These are phyloP conservation scores for Penicillium lagena DNA, from an alignment of 495 filamentous ascomycete species.

Conservation along the genomic window DNA sequence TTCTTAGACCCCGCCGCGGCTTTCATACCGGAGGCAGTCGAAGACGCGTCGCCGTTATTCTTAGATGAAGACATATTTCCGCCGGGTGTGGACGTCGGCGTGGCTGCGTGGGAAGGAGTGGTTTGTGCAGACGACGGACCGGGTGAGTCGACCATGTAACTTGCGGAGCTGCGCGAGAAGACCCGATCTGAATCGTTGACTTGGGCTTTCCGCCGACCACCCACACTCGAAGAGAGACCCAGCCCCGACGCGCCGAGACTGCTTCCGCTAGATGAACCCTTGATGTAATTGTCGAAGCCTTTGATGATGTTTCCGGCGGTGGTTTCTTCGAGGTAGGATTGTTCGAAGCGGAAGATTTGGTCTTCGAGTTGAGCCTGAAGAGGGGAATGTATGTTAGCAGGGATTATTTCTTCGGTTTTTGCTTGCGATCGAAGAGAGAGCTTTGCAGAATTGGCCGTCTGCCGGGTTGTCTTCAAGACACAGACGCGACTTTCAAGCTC, in stretches of 20 bases:
- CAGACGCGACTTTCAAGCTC: background rate
- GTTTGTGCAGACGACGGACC: constrained; percentile 41
- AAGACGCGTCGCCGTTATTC: constrained; percentile 18
- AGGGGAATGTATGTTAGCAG: background rate
- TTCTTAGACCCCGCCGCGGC: constrained; percentile 8
- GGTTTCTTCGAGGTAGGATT: constrained; percentile 85
- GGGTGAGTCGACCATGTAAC: constrained; percentile 46
- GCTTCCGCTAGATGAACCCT: constrained; percentile 53
- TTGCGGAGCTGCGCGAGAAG: constrained; percentile 45
- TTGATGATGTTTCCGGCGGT: constrained; percentile 90
- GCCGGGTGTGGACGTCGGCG: constrained; percentile 37
- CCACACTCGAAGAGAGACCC: constrained; percentile 37
- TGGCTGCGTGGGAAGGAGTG: constrained; percentile 45
- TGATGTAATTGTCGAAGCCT: constrained; percentile 97
- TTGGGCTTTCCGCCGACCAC: constrained; percentile 38
- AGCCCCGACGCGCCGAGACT: constrained; percentile 26
- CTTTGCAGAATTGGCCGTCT: no score
- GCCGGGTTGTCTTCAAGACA: no score
- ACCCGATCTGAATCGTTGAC: constrained; percentile 45
- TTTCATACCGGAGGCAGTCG: constrained; percentile 10
- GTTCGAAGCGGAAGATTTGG: constrained; percentile 75
- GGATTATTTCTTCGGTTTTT: background rate
- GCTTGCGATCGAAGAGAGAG: no score
- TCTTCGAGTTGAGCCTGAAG: constrained; percentile 64
- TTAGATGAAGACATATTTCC: constrained; percentile 24